Evolutionary conservation across 129 eudicot genomes (phyloP), one percentile per base, ranked within the genome.

Genomic region (Solidago caesia): DNA sequence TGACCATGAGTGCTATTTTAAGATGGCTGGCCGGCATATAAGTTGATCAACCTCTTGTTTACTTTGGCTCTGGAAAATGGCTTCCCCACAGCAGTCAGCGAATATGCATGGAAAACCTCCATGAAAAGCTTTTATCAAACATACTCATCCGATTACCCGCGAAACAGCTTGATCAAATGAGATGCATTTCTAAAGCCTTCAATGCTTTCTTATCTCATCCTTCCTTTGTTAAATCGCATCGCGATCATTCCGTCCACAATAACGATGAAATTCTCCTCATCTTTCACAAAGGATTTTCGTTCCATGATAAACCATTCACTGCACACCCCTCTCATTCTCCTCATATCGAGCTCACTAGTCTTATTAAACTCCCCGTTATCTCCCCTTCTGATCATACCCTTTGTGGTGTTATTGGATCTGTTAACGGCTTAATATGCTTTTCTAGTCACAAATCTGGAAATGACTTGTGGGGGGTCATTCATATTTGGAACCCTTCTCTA

Each of bases 401-500:
- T 33, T 4, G 42, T 8, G 2, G 12, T 5, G 6, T 68, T 27
- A 3, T 68, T 15, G 73, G 73, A 25, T 47, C 59, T 45, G 44
- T 68, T 47, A 47, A 68, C 5, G 73, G 59, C 10, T 68, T 68
- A 21, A 27, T 48, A 25, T 68, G 73, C 12, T 10, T 68, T 68
- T 1, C 6, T 47, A 10, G 25, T 7, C 15, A 1, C 16, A 21
- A 21, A 46, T 16, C 6, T 21, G 58, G 8, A 8, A 0, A 4
- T 46, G 41, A 44, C 25, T 47, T 42, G 39, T 33, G 39, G 39
- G 39, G 39, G 0, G 25, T 67, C 29, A 16, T 21, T 46, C 39
- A 10, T 15, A 48, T 68, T 25, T 68, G 73, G 73, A 68, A 68
- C 59, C 73, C 73, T 10, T 48, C 59, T 25, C 44, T 47, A 12